These are phyloP conservation scores for Rhodamnia argentea DNA, from an alignment of 345 rosid species.

Conservation along the genomic window DNA sequence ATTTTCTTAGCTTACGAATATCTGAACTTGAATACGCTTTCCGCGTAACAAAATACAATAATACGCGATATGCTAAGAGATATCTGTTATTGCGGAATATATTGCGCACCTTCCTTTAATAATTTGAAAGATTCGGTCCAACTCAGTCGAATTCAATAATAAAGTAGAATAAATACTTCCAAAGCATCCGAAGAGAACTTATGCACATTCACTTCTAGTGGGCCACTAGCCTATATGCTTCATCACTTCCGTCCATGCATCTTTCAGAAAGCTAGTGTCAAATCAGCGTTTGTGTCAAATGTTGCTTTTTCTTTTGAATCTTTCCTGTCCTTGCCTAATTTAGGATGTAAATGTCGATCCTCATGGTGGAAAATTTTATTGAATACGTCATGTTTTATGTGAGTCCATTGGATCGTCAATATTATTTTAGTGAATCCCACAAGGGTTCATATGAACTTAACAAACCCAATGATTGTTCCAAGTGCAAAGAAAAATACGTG, in stretches of 20 bases:
- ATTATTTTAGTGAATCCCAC: neutral
- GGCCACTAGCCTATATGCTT: neutral
- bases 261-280: neutral
- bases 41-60: neutral
- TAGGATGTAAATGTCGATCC: neutral
- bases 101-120: neutral
- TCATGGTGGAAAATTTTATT: neutral
- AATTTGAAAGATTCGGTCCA: neutral
- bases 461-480: neutral
- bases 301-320: neutral
- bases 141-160: neutral
- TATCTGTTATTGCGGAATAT: neutral
- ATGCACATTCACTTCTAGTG: neutral
- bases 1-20: no score
- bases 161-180: neutral
- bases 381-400: neutral
- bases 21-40: neutral
- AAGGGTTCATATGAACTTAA: neutral
- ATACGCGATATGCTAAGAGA: neutral
- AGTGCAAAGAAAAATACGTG: neutral
- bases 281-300: neutral
- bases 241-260: neutral
- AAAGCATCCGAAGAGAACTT: neutral
- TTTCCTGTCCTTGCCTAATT: neutral
- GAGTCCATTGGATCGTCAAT: neutral